Conservation (phyloP, 176 grass and related monocot genomes). For the Pharus latifolius region DNA sequence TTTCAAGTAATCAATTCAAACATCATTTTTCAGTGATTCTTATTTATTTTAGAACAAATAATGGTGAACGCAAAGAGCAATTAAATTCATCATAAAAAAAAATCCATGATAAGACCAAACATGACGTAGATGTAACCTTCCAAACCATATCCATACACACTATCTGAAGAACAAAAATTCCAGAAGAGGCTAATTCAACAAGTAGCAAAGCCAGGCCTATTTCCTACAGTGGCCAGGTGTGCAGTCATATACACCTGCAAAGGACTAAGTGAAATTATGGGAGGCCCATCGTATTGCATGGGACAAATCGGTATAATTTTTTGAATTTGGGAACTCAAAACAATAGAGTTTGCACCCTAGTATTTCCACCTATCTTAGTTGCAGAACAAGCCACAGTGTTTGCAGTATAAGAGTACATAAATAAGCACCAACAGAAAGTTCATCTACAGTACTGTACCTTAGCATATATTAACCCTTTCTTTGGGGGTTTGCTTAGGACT, state of each 20-base stretch:
- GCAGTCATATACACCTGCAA: not conserved
- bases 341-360: no score
- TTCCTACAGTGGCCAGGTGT: not conserved
- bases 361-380: no score
- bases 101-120: no score
- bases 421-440: not conserved
- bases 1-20: not conserved
- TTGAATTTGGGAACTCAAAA: no score
- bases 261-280: no score
- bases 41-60: no score
- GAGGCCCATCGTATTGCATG: no score
- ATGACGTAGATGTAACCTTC: not conserved
- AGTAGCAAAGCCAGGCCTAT: not conserved
- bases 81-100: not conserved
- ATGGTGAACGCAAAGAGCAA: no score
- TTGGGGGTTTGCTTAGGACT: constrained; percentile 68
- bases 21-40: no score
- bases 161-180: not conserved
- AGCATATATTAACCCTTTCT: constrained; percentile 61
- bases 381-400: not conserved
- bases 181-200: not conserved
- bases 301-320: no score
- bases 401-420: not conserved
- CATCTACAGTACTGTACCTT: constrained; percentile 45
- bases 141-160: not conserved